These are phyloP conservation scores for Taphrina wiesneri DNA, from an alignment of 1,139 yeast species.

Conservation along the genomic window DNA sequence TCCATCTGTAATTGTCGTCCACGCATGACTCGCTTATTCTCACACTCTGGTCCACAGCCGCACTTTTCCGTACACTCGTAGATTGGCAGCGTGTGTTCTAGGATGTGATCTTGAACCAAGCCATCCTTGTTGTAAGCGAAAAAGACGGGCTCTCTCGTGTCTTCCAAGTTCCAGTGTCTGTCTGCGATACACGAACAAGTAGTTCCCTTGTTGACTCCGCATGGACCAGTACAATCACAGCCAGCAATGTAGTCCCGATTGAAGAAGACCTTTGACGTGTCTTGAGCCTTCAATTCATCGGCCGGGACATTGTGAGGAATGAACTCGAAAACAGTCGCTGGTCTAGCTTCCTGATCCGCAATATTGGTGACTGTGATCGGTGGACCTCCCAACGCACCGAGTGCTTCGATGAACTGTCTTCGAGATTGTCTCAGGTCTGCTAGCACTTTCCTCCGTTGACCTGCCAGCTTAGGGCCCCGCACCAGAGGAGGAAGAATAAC, in stretches of 20 bases:
- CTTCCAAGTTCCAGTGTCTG: conserved; percentile 23
- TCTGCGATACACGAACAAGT: conserved; percentile 28
- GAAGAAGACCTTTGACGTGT: conserved; percentile 13
- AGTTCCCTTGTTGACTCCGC: conserved; percentile 11
- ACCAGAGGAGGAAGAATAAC: conserved; percentile 7
- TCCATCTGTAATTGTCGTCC: conserved; percentile 35
- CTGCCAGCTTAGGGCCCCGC: conserved; percentile 3
- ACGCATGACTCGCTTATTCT: conserved; percentile 36
- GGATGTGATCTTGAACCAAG: conserved; percentile 16
- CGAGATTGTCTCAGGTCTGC: neutral
- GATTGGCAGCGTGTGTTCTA: conserved; percentile 12
- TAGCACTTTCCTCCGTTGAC: neutral
- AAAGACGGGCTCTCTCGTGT: conserved; percentile 12
- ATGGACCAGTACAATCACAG: conserved; percentile 26
- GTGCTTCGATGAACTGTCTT: conserved; percentile 1
- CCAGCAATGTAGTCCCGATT: conserved; percentile 14
- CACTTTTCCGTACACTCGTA: conserved; percentile 35
- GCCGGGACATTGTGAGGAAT: conserved; percentile 9
- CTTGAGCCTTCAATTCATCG: conserved; percentile 5
- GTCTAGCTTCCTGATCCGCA: conserved; percentile 29
- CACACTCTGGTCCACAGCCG: conserved; percentile 30
- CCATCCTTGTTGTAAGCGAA: conserved; percentile 34
- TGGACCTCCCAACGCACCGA: conserved; percentile 21
- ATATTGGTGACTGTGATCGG: conserved; percentile 18
- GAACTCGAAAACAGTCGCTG: conserved; percentile 21